Evolutionary conservation across 345 rosid genomes (phyloP).

Genomic region (Adansonia digitata): DNA sequence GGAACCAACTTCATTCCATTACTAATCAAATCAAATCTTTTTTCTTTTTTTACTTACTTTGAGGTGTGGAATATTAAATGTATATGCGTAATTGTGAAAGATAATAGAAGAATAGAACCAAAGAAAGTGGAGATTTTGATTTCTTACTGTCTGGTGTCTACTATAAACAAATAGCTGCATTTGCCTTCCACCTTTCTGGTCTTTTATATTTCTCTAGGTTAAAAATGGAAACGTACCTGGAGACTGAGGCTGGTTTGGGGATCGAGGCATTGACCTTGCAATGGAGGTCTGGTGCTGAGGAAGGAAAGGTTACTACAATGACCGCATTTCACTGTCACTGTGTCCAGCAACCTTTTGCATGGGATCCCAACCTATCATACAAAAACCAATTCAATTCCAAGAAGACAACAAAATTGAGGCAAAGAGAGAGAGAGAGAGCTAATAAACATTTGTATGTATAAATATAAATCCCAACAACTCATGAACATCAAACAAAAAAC

Average conservation of each 20-base stretch:
- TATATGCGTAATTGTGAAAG: too few species aligned
- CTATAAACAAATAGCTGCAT: neutral
- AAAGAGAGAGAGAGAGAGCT: neutral
- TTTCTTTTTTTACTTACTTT: too few species aligned
- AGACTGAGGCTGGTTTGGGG: constrained; percentile 60
- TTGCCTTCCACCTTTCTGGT: neutral
- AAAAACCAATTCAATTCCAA: neutral
- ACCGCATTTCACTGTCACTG: constrained; percentile 96
- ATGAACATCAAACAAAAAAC: neutral
- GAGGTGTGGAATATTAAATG: too few species aligned
- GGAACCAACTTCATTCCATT: neutral
- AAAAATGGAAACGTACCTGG: constrained; percentile 35
- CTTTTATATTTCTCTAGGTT: neutral
- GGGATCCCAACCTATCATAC: constrained; percentile 93
- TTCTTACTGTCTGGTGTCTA: neutral
- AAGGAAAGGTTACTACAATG: constrained; percentile 93
- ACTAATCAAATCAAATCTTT: neutral
- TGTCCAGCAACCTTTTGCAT: constrained; percentile 76
- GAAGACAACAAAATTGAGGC: neutral
- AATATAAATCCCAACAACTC: neutral
- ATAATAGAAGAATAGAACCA: neutral
- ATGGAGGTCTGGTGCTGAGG: constrained; percentile 79
- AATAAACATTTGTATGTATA: neutral
- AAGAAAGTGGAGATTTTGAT: neutral
- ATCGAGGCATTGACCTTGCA: constrained; percentile 59